Evolutionary conservation across 2,329 filamentous ascomycete genomes (phyloP).

Genomic region (Trichoderma polysporum): DNA sequence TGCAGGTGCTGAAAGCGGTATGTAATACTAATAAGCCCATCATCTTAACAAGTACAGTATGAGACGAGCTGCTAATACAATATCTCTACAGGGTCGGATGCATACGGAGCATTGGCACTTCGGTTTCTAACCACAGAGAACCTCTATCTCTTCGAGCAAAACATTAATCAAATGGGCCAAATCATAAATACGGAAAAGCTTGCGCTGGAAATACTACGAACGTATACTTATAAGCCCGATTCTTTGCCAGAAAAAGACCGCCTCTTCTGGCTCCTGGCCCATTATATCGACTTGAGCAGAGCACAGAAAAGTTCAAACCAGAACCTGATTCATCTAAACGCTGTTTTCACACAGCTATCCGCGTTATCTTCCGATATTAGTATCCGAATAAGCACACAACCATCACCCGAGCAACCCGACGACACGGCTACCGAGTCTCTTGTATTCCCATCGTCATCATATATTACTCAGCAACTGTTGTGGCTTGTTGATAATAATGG

Average conservation of each 20-base stretch:
- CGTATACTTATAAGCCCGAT: constrained; percentile 21
- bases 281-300: constrained; percentile 61
- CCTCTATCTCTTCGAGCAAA: constrained; percentile 43
- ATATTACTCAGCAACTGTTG: constrained; percentile 64
- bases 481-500: constrained; percentile 74
- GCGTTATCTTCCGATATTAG: constrained; percentile 52
- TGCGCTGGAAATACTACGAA: constrained; percentile 37
- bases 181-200: constrained; percentile 42
- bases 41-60: not conserved
- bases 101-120: constrained; percentile 40
- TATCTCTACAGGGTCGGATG: constrained; percentile 16
- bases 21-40: not conserved
- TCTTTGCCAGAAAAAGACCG: constrained; percentile 36
- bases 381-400: constrained; percentile 38
- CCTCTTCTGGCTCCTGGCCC: constrained; percentile 64
- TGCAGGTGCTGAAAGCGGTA: constrained; percentile 24
- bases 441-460: constrained; percentile 44
- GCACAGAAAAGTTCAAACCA: constrained; percentile 36
- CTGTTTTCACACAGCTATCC: constrained; percentile 55
- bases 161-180: constrained; percentile 38
- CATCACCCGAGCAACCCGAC: constrained; percentile 12
- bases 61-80: not conserved
- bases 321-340: constrained; percentile 47
- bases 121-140: constrained; percentile 40
- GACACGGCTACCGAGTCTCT: constrained; percentile 26